phyloP scores from a whole-genome alignment of 768 basidiomycete genomes.

The Roridomyces roridus region DNA sequence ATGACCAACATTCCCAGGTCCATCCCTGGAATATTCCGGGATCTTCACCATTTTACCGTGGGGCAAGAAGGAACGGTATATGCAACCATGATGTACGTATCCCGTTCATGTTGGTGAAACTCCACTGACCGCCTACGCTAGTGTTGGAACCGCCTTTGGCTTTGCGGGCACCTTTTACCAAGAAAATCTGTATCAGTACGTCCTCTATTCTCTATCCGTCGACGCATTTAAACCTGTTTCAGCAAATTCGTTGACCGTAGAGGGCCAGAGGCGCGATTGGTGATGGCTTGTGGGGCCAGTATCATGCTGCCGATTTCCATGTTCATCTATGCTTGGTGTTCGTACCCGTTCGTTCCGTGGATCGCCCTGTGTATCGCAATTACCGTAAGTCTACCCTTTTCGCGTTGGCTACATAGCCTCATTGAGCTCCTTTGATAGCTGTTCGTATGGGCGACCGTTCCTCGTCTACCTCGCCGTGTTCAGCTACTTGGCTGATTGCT shows the following conservation, averaged over 20 bases:
- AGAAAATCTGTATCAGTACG: conserved; percentile 52
- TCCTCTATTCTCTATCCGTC: neutral
- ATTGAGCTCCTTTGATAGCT: conserved; percentile 37
- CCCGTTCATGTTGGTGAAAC: neutral
- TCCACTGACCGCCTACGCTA: conserved; percentile 20
- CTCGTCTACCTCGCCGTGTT: conserved; percentile 63
- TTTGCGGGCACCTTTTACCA: conserved; percentile 50
- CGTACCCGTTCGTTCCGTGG: conserved; percentile 59
- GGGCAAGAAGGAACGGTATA: conserved; percentile 60
- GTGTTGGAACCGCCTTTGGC: conserved; percentile 53
- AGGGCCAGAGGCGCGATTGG: conserved; percentile 59
- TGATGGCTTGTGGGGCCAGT: conserved; percentile 52
- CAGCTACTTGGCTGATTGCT: conserved; percentile 64
- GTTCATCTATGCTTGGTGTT: conserved; percentile 74
- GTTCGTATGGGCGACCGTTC: conserved; percentile 52
- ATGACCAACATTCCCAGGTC: conserved; percentile 38
- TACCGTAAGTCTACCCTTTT: conserved; percentile 30
- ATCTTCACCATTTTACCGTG: conserved; percentile 54
- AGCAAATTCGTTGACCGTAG: conserved; percentile 34
- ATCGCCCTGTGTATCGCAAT: conserved; percentile 58
- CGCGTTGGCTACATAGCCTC: neutral
- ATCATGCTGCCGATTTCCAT: conserved; percentile 59
- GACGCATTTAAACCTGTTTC: neutral
- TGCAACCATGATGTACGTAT: conserved; percentile 47
- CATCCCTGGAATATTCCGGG: conserved; percentile 52